Evolutionary conservation across 345 rosid genomes (phyloP), one percentile per base, ranked within the genome.

Genomic region (Gossypioides kirkii): DNA sequence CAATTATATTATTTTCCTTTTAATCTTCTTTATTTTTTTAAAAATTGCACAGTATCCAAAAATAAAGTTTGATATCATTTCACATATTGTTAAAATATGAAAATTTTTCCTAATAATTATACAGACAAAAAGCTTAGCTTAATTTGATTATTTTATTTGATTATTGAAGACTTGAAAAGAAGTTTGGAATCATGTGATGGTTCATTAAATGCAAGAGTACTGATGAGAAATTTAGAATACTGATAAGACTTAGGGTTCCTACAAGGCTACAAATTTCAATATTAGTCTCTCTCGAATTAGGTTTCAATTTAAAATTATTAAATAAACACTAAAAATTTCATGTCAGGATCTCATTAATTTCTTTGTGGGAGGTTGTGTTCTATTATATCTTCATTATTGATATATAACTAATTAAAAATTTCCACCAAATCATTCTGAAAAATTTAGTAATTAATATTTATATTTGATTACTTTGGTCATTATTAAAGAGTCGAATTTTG

Each of bases 271-370:
- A 60, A 36, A 72, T 72, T 72, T 72, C 59, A 45, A 72, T 72
- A 60, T n/a, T 43, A 71, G 12, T 71, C 66, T 72, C 75, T 22
- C 23, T 61, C 28, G 58, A 46, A 72, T 45, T 5, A 17, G 28
- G 32, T 36, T 36, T 36, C 25, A 10, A 6, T 17, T 12, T 61
- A 8, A 22, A 55, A 22, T 64, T 38, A 6, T 20, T 20, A 70
- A 28, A 50, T 13, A 12, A 41, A 14, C 26, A 11, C 32, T 43
- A 65, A 6, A 43, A 2, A 22, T 43, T 64, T 46, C 64, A 71
- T 71, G 74, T 56, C 74, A 71, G 74, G 42, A 9, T 58, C 14
- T 45, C 74, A 71, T 56, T 71, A 43, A 58, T 43, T 71, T 42
- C 55, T 17, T 28, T 49, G 42, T 47, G 14, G 71, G 71, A 20